Evolutionary conservation across 805 yeast genomes (phyloP).

Genomic region (Dipodascus geniculatus): DNA sequence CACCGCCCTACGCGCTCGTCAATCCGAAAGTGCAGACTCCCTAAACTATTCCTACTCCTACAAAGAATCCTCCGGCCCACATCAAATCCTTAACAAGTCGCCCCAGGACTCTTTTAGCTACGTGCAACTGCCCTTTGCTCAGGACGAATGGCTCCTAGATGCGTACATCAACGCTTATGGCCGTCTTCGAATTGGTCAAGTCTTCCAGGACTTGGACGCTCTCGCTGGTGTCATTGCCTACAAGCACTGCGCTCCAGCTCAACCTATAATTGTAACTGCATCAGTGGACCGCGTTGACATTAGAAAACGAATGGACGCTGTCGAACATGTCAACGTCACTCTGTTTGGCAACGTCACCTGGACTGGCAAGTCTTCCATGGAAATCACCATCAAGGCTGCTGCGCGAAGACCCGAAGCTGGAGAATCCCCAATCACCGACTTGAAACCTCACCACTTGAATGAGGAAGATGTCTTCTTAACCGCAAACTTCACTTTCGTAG

Average conservation of each 20-base stretch:
- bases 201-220: constrained; percentile 90
- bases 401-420: constrained; percentile 30
- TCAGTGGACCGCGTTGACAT: constrained; percentile 85
- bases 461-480: constrained; percentile 58
- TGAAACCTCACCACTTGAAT: constrained; percentile 38
- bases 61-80: constrained; percentile 42
- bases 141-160: constrained; percentile 73
- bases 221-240: constrained; percentile 90
- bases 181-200: constrained; percentile 82
- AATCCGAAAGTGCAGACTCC: constrained; percentile 46
- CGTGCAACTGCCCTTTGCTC: constrained; percentile 62
- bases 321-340: constrained; percentile 61
- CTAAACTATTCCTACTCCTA: constrained; percentile 33
- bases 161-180: constrained; percentile 85
- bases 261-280: constrained; percentile 92
- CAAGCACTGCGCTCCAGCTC: constrained; percentile 88
- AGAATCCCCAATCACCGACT: not conserved
- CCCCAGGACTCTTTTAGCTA: constrained; percentile 52
- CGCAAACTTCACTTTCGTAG: constrained; percentile 92
- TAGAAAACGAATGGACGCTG: constrained; percentile 72
- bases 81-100: constrained; percentile 60
- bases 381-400: constrained; percentile 81
- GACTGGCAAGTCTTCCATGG: constrained; percentile 95
- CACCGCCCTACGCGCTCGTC: constrained; percentile 66
- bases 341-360: constrained; percentile 87